Evolutionary conservation across 176 grass and related monocot species (phyloP).

Genomic region (Dactylis glomerata): DNA sequence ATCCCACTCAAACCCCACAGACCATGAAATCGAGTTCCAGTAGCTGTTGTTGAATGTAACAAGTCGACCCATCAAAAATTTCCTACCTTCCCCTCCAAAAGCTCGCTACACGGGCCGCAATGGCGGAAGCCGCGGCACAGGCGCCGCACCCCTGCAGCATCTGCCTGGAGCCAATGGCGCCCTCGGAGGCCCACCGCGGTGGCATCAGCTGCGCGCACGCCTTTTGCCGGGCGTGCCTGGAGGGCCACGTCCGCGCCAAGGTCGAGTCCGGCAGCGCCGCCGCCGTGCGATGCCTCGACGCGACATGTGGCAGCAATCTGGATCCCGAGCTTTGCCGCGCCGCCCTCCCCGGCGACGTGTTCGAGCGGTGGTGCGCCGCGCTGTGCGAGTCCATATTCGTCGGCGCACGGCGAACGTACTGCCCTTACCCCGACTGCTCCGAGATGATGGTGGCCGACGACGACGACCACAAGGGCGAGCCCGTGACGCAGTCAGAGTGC

Average conservation of each 20-base stretch:
- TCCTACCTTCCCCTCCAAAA: neutral
- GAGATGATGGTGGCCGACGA: constrained; percentile 40
- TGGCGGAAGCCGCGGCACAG: neutral
- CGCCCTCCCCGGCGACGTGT: constrained; percentile 9
- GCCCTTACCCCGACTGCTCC: constrained; percentile 68
- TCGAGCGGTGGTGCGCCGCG: constrained; percentile 46
- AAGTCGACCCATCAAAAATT: neutral
- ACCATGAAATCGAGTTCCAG: neutral
- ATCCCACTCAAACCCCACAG: neutral
- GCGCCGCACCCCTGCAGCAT: constrained; percentile 42
- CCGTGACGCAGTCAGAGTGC: constrained; percentile 44
- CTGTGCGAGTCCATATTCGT: constrained; percentile 45
- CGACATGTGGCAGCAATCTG: constrained; percentile 18
- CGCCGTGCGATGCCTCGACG: constrained; percentile 46
- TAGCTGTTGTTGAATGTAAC: neutral
- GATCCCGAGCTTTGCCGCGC: constrained; percentile 34
- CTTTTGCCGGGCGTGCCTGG: constrained; percentile 53
- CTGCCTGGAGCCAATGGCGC: constrained; percentile 50
- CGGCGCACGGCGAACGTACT: constrained; percentile 26
- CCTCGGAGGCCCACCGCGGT: neutral
- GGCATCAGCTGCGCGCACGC: constrained; percentile 42
- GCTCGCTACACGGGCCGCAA: neutral
- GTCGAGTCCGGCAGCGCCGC: constrained; percentile 26
- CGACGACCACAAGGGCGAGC: neutral
- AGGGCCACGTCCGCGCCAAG: constrained; percentile 36